Evolutionary conservation across 2,329 filamentous ascomycete genomes (phyloP).

Genomic region (Beauveria australis): DNA sequence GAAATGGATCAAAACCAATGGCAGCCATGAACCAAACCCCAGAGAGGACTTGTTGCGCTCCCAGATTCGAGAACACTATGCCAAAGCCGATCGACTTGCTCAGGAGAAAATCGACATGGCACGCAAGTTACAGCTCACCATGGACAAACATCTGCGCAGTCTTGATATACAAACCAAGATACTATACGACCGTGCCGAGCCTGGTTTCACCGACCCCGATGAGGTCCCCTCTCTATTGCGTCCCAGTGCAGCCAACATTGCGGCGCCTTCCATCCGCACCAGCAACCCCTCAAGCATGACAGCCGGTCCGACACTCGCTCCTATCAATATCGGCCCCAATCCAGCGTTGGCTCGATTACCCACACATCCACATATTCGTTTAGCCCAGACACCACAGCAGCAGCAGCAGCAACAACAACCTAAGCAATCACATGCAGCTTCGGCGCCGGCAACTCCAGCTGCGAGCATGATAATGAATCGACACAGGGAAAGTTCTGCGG

Average conservation of each 20-base stretch:
- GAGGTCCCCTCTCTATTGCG: constrained; percentile 56
- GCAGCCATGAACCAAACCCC: constrained; percentile 64
- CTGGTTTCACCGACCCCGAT: constrained; percentile 53
- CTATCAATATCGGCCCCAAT: constrained; percentile 27
- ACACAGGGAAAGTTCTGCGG: constrained; percentile 51
- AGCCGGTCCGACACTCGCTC: constrained; percentile 14
- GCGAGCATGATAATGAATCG: constrained; percentile 52
- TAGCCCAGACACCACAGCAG: constrained; percentile 38
- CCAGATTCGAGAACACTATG: constrained; percentile 59
- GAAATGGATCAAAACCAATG: constrained; percentile 71
- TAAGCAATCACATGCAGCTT: constrained; percentile 33
- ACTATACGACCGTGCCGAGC: constrained; percentile 52
- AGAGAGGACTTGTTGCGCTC: constrained; percentile 63
- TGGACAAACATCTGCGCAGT: constrained; percentile 55
- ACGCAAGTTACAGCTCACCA: constrained; percentile 51
- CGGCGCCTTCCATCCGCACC: constrained; percentile 30
- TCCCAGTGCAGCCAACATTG: constrained; percentile 45
- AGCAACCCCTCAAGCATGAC: constrained; percentile 33
- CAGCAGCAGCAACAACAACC: constrained; percentile 20
- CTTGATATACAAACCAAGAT: constrained; percentile 57
- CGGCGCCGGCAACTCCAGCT: constrained; percentile 52
- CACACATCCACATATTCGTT: constrained; percentile 39
- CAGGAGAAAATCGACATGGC: constrained; percentile 66
- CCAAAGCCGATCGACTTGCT: constrained; percentile 60
- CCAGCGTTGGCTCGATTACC: constrained; percentile 34